These are phyloP conservation scores for Dorcoceras hygrometricum DNA, from an alignment of 257 asterid genomes.

Conservation along the genomic window DNA sequence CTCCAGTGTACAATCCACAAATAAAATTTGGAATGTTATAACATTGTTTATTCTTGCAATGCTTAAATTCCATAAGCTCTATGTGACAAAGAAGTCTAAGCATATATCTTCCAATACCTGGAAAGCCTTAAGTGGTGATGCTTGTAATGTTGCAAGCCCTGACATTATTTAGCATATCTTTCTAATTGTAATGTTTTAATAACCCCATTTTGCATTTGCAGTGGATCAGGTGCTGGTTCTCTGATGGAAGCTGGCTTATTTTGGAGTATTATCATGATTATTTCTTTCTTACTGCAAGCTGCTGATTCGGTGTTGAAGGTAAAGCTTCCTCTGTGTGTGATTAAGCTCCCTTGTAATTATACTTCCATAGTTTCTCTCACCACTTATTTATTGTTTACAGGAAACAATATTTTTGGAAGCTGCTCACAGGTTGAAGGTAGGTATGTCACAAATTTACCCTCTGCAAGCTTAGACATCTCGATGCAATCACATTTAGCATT, in stretches of 20 bases:
- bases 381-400: slow-evolving; percentile 40
- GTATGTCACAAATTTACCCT: slow-evolving; percentile 25
- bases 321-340: slow-evolving; percentile 26
- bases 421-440: slow-evolving; percentile 75
- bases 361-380: slow-evolving; percentile 31
- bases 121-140: not conserved
- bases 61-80: slow-evolving; percentile 6
- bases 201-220: slow-evolving; percentile 36
- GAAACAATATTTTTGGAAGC: slow-evolving; percentile 85
- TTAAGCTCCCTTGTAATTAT: slow-evolving; percentile 3
- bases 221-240: slow-evolving; percentile 96
- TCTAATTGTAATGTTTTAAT: slow-evolving; percentile 10
- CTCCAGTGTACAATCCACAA: not conserved
- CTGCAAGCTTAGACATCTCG: slow-evolving; percentile 12
- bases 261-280: slow-evolving; percentile 91
- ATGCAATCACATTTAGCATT: not conserved
- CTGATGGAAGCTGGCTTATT: slow-evolving; percentile 78
- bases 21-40: not conserved
- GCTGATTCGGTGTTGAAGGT: slow-evolving; percentile 96
- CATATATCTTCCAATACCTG: slow-evolving; percentile 5
- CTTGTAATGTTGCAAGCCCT: slow-evolving; percentile 1
- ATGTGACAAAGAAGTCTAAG: not conserved
- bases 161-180: too few species aligned
- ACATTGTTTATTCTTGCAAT: not conserved
- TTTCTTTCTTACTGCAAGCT: slow-evolving; percentile 93